phyloP scores from a whole-genome alignment of 805 yeast genomes.

The Brettanomyces sp. region DNA sequence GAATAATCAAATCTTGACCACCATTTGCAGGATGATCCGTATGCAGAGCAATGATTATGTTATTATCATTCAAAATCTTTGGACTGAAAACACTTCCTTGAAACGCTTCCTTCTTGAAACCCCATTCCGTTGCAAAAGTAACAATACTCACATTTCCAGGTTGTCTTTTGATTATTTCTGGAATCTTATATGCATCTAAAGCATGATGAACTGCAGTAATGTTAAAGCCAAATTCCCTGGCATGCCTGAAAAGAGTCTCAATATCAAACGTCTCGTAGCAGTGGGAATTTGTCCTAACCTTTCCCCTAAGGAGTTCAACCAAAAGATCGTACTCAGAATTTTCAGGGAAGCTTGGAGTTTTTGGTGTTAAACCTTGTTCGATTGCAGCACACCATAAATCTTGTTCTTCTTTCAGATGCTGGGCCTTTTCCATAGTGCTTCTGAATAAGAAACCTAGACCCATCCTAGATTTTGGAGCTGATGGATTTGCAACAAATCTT shows the following conservation, averaged over 20 bases:
- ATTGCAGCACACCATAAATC: background rate
- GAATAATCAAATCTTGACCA: conserved; percentile 1
- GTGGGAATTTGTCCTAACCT: conserved; percentile 1
- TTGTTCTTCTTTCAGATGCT: background rate
- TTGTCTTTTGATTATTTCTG: background rate
- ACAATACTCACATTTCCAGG: background rate
- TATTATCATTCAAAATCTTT: background rate
- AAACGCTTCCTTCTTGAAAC: conserved; percentile 2
- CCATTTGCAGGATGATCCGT: conserved; percentile 1
- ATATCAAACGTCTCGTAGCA: conserved; percentile 1
- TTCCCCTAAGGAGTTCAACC: conserved; percentile 1
- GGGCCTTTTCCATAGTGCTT: background rate
- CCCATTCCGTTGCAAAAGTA: conserved; percentile 1
- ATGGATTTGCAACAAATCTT: background rate
- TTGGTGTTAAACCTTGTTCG: conserved; percentile 1
- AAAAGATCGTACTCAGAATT: background rate
- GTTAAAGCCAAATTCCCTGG: conserved; percentile 1
- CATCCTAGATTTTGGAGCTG: conserved; percentile 2
- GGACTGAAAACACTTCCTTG: conserved; percentile 2
- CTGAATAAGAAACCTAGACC: background rate
- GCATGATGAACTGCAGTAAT: conserved; percentile 2
- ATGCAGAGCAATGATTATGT: background rate
- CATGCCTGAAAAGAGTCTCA: conserved; percentile 1
- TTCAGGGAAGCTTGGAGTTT: background rate
- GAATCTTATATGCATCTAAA: conserved; percentile 1